These are phyloP conservation scores for Hibiscus tridactylites DNA, from an alignment of 345 rosid species.

Conservation along the genomic window DNA sequence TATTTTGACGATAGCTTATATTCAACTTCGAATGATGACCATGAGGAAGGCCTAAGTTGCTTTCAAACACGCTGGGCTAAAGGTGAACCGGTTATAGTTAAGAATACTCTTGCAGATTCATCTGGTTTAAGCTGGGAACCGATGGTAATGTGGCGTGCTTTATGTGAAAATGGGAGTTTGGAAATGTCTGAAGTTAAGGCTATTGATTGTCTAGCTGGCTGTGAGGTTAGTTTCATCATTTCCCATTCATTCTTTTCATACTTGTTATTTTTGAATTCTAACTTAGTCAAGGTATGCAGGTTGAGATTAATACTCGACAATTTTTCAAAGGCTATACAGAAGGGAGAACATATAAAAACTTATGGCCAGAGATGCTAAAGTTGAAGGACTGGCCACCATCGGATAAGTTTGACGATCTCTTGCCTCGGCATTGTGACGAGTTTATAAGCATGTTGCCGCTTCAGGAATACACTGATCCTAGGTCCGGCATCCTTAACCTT, in stretches of 20 bases:
- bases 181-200: slow-evolving; percentile 62
- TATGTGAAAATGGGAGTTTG: slow-evolving; percentile 46
- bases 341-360: slow-evolving; percentile 64
- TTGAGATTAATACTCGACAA: slow-evolving; percentile 48
- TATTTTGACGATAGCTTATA: slow-evolving; percentile 54
- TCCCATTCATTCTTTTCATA: neutral
- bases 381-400: slow-evolving; percentile 98
- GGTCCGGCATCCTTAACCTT: slow-evolving; percentile 67
- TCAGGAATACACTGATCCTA: slow-evolving; percentile 72
- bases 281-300: slow-evolving; percentile 32
- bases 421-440: slow-evolving; percentile 93
- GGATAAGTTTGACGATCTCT: slow-evolving; percentile 66
- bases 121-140: slow-evolving; percentile 94
- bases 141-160: slow-evolving; percentile 91
- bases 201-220: slow-evolving; percentile 66
- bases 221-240: slow-evolving; percentile 40
- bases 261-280: neutral
- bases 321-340: slow-evolving; percentile 75
- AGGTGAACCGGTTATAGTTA: slow-evolving; percentile 64
- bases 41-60: slow-evolving; percentile 23
- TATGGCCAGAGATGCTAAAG: slow-evolving; percentile 95
- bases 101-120: slow-evolving; percentile 21
- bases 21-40: slow-evolving; percentile 33
- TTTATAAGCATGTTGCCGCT: slow-evolving; percentile 71
- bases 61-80: slow-evolving; percentile 71